Conservation (phyloP, 441 rosid genomes). For the Oxalis stricta region DNA sequence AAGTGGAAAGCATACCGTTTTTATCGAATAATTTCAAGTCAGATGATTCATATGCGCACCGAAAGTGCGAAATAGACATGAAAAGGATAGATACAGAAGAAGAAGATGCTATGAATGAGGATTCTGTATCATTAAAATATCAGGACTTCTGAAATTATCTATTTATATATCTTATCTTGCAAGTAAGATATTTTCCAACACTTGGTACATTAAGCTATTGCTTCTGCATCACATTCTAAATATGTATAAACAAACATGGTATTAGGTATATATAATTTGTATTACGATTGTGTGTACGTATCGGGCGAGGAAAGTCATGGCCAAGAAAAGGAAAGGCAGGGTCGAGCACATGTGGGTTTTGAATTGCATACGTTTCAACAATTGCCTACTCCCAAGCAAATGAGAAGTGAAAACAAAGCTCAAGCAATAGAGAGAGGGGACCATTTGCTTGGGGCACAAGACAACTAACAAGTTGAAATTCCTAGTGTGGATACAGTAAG, state of each 20-base stretch:
- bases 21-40: background rate
- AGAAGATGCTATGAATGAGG: background rate
- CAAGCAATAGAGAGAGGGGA: background rate
- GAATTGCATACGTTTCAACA: constrained; percentile 12
- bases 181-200: background rate
- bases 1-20: no score
- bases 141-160: background rate
- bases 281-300: no score
- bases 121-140: background rate
- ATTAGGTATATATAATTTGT: no score
- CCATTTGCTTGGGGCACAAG: background rate
- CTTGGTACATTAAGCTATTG: no score
- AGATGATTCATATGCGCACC: background rate
- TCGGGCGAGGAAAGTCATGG: background rate
- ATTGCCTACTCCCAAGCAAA: constrained; percentile 9
- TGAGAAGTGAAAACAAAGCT: background rate
- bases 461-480: constrained; percentile 5
- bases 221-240: no score
- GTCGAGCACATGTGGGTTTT: background rate
- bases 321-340: background rate
- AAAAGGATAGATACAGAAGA: background rate
- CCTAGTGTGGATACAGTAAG: background rate
- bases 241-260: no score
- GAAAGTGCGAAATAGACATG: background rate
- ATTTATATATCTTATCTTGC: background rate